Evolutionary conservation across 2,329 filamentous ascomycete species (phyloP).

Genomic region (Acrodontium crateriforme): DNA sequence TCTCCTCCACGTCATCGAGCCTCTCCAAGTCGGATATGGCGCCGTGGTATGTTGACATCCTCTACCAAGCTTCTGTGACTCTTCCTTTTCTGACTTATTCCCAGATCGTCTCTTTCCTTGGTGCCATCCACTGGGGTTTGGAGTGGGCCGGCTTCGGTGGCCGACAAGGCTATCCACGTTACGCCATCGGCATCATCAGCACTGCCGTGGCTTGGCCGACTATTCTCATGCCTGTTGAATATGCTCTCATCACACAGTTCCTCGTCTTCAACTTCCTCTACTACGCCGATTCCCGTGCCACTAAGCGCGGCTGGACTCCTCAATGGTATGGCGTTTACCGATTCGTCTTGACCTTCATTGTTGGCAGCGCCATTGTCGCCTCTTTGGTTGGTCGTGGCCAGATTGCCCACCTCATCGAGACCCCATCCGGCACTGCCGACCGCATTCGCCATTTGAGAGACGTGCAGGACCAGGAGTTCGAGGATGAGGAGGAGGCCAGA

Average conservation of each 20-base stretch:
- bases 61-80: constrained; percentile 1
- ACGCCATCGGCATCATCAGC: constrained; percentile 67
- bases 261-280: constrained; percentile 73
- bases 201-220: constrained; percentile 83
- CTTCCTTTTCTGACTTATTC: background rate
- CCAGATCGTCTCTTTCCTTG: constrained; percentile 82
- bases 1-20: constrained; percentile 63
- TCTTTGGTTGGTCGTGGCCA: constrained; percentile 72
- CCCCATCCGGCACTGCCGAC: constrained; percentile 31
- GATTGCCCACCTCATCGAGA: constrained; percentile 45
- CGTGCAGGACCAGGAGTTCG: constrained; percentile 14
- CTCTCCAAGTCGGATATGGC: constrained; percentile 80
- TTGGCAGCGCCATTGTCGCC: constrained; percentile 67
- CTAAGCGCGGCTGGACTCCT: constrained; percentile 63
- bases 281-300: constrained; percentile 65
- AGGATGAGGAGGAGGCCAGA: constrained; percentile 20
- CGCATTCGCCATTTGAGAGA: constrained; percentile 36
- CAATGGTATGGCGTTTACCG: constrained; percentile 81
- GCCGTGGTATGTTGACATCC: constrained; percentile 52
- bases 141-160: constrained; percentile 62
- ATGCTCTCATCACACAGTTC: constrained; percentile 77
- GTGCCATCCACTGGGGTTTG: constrained; percentile 85
- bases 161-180: constrained; percentile 61
- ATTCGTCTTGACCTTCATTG: constrained; percentile 81
- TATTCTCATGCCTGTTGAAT: constrained; percentile 67